Evolutionary conservation across 257 asterid species (phyloP).

Genomic region (Plectranthus barbatus): DNA sequence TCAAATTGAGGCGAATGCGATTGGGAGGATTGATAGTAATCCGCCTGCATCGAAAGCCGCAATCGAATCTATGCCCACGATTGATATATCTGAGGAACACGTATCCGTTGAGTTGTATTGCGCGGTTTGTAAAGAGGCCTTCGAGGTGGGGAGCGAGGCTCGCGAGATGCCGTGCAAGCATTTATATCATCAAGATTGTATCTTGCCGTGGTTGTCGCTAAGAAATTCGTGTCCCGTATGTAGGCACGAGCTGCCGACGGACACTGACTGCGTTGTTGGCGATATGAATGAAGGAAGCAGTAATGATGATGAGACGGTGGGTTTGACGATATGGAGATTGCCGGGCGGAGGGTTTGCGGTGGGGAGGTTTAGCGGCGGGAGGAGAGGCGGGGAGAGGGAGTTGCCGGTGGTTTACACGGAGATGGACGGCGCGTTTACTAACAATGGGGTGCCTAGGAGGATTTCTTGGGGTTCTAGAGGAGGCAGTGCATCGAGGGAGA

Average conservation of each 20-base stretch:
- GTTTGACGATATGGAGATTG: conserved; percentile 81
- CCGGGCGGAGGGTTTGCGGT: conserved; percentile 96
- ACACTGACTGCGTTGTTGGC: conserved; percentile 15
- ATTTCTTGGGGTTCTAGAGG: conserved; percentile 73
- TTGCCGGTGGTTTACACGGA: conserved; percentile 82
- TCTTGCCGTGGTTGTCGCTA: conserved; percentile 73
- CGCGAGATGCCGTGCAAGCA: conserved; percentile 95
- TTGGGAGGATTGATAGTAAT: conserved; percentile 54
- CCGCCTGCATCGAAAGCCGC: conserved; percentile 89
- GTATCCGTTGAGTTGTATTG: conserved; percentile 47
- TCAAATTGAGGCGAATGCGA: conserved; percentile 69
- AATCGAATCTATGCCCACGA: conserved; percentile 61
- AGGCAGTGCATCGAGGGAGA: conserved; percentile 39
- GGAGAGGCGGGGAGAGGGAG: conserved; percentile 85
- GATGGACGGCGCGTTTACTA: conserved; percentile 79
- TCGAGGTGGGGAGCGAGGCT: conserved; percentile 58
- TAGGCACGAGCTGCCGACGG: conserved; percentile 67
- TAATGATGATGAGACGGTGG: conserved; percentile 58
- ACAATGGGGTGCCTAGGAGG: conserved; percentile 66
- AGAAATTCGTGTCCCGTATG: conserved; percentile 86
- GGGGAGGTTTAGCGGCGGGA: conserved; percentile 79
- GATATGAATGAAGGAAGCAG: conserved; percentile 19
- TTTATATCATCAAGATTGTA: conserved; percentile 76
- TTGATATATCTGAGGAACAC: conserved; percentile 44
- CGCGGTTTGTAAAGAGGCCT: conserved; percentile 83